phyloP scores from a whole-genome alignment of 805 yeast species.

The Pichia membranifaciens region DNA sequence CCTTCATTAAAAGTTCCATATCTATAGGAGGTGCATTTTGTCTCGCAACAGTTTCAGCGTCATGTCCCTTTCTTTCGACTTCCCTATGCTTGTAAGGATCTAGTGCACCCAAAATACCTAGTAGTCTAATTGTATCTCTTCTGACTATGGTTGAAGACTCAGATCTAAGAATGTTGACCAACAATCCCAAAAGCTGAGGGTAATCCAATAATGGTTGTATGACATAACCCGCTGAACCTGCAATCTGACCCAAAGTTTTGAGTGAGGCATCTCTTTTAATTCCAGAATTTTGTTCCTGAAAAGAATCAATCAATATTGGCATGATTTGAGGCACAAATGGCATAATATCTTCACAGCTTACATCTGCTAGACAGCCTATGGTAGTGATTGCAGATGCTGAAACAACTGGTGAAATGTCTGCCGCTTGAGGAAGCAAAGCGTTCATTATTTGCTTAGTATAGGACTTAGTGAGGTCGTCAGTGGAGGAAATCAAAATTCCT shows the following conservation, averaged over 20 bases:
- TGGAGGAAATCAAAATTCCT: conserved; percentile 66
- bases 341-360: conserved; percentile 79
- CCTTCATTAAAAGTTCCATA: conserved; percentile 83
- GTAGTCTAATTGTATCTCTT: conserved; percentile 79
- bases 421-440: conserved; percentile 70
- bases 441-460: conserved; percentile 89
- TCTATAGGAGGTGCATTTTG: conserved; percentile 89
- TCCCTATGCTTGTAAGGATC: conserved; percentile 96
- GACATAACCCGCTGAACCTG: conserved; percentile 90
- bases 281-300: conserved; percentile 89
- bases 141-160: conserved; percentile 71
- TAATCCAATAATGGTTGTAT: conserved; percentile 88
- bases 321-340: conserved; percentile 69
- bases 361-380: conserved; percentile 81
- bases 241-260: conserved; percentile 78
- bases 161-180: conserved; percentile 74
- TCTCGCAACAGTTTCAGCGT: conserved; percentile 43
- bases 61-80: conserved; percentile 55
- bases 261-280: conserved; percentile 86
- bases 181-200: conserved; percentile 78
- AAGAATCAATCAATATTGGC: conserved; percentile 82
- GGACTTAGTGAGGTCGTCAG: conserved; percentile 80
- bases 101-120: conserved; percentile 93
- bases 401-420: conserved; percentile 69
- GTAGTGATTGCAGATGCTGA: conserved; percentile 82